Evolutionary conservation across 2,329 filamentous ascomycete species (phyloP).

Genomic region (Aureobasidium sp.): DNA sequence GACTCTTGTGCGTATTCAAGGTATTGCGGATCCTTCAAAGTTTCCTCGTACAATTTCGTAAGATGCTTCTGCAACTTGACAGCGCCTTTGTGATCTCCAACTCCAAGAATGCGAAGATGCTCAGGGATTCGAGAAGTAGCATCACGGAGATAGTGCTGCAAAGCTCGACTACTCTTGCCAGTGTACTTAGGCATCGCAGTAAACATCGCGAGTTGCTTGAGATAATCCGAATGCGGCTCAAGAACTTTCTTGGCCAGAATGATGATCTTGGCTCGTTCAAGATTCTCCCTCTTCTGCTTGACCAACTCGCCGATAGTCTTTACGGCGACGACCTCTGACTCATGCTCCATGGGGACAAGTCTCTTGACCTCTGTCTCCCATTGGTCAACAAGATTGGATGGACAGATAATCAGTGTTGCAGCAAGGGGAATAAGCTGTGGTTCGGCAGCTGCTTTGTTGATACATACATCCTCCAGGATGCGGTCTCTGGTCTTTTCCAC

Average conservation of each 20-base stretch:
- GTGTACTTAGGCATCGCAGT: slow-evolving; percentile 38
- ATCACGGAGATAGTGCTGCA: slow-evolving; percentile 48
- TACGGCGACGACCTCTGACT: slow-evolving; percentile 36
- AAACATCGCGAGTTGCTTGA: slow-evolving; percentile 43
- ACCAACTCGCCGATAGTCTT: slow-evolving; percentile 33
- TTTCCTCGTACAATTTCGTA: slow-evolving; percentile 20
- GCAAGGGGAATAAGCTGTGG: slow-evolving; percentile 27
- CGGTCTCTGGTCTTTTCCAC: slow-evolving; percentile 12
- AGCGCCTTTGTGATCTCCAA: slow-evolving; percentile 28
- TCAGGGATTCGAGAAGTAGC: slow-evolving; percentile 36
- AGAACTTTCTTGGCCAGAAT: slow-evolving; percentile 49
- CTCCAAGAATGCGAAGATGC: slow-evolving; percentile 28
- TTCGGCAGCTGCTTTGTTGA: not conserved
- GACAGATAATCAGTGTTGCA: slow-evolving; percentile 56
- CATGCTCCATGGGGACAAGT: slow-evolving; percentile 35
- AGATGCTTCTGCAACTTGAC: slow-evolving; percentile 26
- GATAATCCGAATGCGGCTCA: slow-evolving; percentile 38
- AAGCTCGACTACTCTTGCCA: slow-evolving; percentile 39
- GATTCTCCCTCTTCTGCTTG: slow-evolving; percentile 35
- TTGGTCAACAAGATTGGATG: slow-evolving; percentile 48
- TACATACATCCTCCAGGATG: not conserved
- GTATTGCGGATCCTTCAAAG: slow-evolving; percentile 30
- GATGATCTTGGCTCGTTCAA: slow-evolving; percentile 48
- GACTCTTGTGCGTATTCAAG: slow-evolving; percentile 26
- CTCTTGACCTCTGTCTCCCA: slow-evolving; percentile 51